Conservation (phyloP, 768 basidiomycete genomes). For the Leccinellum rugosiceps region DNA sequence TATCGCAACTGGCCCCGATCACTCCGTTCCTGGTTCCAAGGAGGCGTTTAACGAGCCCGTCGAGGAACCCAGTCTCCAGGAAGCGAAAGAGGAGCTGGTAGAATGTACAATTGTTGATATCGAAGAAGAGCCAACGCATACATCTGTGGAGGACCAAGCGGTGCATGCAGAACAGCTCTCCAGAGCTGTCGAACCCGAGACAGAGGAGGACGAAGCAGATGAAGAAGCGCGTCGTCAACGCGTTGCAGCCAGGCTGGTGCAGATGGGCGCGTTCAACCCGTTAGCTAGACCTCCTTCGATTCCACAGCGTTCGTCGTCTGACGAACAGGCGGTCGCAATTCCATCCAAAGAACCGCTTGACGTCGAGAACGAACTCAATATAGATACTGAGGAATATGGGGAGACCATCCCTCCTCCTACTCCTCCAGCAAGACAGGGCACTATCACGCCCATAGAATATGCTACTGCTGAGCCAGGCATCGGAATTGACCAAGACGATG, state of each 20-base stretch:
- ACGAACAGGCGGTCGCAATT: background rate
- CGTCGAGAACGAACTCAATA: slow-evolving; percentile 24
- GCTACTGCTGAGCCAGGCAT: slow-evolving; percentile 13
- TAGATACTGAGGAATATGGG: slow-evolving; percentile 24
- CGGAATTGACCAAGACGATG: slow-evolving; percentile 14
- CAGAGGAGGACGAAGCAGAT: slow-evolving; percentile 52
- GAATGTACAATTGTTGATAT: background rate
- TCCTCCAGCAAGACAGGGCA: slow-evolving; percentile 21
- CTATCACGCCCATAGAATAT: slow-evolving; percentile 1
- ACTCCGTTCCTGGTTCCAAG: background rate
- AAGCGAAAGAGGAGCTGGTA: slow-evolving; percentile 15
- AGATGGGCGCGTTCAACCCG: slow-evolving; percentile 62
- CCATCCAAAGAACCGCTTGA: slow-evolving; percentile 7
- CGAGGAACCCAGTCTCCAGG: slow-evolving; percentile 9
- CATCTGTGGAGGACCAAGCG: slow-evolving; percentile 1
- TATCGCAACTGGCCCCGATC: background rate
- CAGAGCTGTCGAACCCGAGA: slow-evolving; percentile 15
- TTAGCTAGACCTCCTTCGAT: slow-evolving; percentile 38
- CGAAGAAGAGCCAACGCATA: slow-evolving; percentile 4
- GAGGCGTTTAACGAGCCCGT: slow-evolving; percentile 6
- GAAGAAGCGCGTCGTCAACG: slow-evolving; percentile 53
- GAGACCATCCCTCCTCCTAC: slow-evolving; percentile 20
- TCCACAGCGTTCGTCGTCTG: slow-evolving; percentile 16
- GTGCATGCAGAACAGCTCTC: slow-evolving; percentile 1
- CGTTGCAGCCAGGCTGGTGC: slow-evolving; percentile 56